Percentiles rank a stretch among this genome's conserved stretches.
Evolutionary conservation across 2,329 filamentous ascomycete genomes (phyloP).

Genomic region (Paecilomyces variotii): DNA sequence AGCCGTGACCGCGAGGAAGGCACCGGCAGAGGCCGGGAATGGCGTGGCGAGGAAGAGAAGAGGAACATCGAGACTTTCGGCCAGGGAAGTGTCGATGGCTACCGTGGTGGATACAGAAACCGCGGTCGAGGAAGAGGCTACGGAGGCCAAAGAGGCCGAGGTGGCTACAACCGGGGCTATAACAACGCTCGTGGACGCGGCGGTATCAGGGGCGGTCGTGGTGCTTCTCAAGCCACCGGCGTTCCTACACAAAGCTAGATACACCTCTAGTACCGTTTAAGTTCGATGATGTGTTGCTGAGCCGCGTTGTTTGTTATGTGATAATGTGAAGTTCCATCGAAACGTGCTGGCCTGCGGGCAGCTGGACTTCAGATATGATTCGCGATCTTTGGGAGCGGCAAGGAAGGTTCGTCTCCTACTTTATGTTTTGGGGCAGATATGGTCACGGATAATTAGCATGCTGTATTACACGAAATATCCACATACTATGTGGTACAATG

Average conservation of each 20-base stretch:
- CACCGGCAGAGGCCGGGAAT: constrained; percentile 66
- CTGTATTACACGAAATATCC: neutral
- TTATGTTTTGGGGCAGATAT: neutral
- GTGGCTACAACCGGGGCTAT: constrained; percentile 40
- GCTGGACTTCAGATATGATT: neutral
- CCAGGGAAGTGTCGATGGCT: constrained; percentile 88
- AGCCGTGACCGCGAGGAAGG: constrained; percentile 78
- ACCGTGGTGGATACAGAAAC: constrained; percentile 70
- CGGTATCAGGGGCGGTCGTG: constrained; percentile 30
- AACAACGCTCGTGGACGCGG: constrained; percentile 27
- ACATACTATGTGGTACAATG: neutral
- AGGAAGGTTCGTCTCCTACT: neutral
- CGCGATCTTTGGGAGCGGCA: neutral
- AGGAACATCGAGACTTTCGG: constrained; percentile 98
- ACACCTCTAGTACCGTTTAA: neutral
- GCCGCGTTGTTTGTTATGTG: neutral
- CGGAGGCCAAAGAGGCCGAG: constrained; percentile 36
- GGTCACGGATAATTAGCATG: neutral
- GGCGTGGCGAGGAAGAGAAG: constrained; percentile 85
- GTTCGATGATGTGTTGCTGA: neutral
- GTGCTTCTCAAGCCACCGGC: constrained; percentile 30
- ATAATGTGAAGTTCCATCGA: neutral
- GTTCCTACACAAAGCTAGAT: constrained; percentile 26
- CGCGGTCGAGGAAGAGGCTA: constrained; percentile 52
- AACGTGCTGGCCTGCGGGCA: neutral